Evolutionary conservation across 2,329 filamentous ascomycete genomes (phyloP), one percentile per base, ranked within the genome.

Genomic region (Dactylellina leptospora): DNA sequence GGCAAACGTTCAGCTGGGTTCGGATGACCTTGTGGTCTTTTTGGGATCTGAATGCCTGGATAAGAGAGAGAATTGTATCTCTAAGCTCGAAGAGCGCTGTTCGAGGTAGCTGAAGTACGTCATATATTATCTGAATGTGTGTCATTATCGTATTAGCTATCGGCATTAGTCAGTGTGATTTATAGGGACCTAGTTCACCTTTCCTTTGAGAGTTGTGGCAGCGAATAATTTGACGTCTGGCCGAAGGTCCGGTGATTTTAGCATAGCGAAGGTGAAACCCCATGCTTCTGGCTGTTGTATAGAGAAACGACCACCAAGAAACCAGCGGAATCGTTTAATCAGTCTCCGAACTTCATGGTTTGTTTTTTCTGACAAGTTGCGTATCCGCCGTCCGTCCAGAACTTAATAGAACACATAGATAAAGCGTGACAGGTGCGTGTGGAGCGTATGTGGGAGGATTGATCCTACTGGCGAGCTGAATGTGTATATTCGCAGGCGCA

Each of bases 171-270:
- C n/a, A n/a, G n/a, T n/a, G n/a, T n/a, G n/a, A n/a, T n/a, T n/a
- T n/a, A n/a, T n/a, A n/a, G n/a, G n/a, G n/a, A n/a, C n/a, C n/a
- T n/a, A n/a, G n/a, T 82, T 75, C 84, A 97, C 95, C 89, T 99
- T 99, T 84, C 95, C 95, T 83, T 96, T 96, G 78, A 99, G 83
- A 56, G 95, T 99, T 48, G 93, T 97, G 69, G 95, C 95, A 48
- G 95, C 95, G 81, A 99, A 99, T 72, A 99, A 84, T 80, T 95
- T 95, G 23, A 91, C 91, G 80, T 96, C 92, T 54, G 76, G 62
- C 28, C 90, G 85, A 74, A 93, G 89, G 61, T 90, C 86, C 74
- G 89, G 85, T 53, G 91, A 90, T 80, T 96, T 91, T 74, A 99
- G 83, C 74, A 99, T 91, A 58, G 88, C 86, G 79, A 97, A 89